phyloP scores from a whole-genome alignment of 768 basidiomycete genomes.

The Termitomyces sp. region DNA sequence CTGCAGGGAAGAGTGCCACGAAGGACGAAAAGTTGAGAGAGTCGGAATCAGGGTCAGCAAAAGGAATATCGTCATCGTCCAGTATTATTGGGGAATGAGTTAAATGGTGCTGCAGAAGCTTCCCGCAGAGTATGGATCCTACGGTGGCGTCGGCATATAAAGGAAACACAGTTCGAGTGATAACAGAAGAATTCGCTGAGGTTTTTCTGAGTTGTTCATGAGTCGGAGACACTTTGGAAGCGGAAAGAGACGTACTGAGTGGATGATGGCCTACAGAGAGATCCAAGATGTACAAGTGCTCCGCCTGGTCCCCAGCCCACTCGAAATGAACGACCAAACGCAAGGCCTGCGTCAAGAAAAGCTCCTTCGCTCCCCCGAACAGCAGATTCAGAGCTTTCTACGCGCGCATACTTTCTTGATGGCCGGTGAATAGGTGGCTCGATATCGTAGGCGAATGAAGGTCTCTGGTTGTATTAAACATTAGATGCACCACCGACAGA shows the following conservation, averaged over 20 bases:
- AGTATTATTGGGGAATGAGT: conserved; percentile 62
- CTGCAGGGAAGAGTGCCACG: conserved; percentile 58
- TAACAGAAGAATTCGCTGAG: conserved; percentile 57
- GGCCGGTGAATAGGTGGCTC: conserved; percentile 65
- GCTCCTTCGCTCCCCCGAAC: conserved; percentile 59
- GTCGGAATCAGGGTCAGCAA: conserved; percentile 52
- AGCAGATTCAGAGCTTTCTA: conserved; percentile 61
- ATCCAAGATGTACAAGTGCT: conserved; percentile 69
- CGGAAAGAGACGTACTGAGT: conserved; percentile 38
- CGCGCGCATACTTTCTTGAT: conserved; percentile 75
- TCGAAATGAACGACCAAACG: conserved; percentile 82
- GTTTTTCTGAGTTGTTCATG: conserved; percentile 30
- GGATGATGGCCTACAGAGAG: conserved; percentile 53
- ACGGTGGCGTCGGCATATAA: conserved; percentile 28
- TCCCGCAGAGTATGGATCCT: conserved; percentile 38
- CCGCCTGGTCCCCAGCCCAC: conserved; percentile 89
- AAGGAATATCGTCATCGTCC: conserved; percentile 67
- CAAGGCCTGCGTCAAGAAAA: conserved; percentile 76
- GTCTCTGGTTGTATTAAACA: conserved; percentile 40
- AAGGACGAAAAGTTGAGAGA: conserved; percentile 77
- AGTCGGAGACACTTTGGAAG: background rate
- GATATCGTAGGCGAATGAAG: conserved; percentile 73
- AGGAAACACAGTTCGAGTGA: conserved; percentile 46
- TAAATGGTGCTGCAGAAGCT: conserved; percentile 73
- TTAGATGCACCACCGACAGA: background rate